Conservation (phyloP, 495 filamentous ascomycete species). For the Talaromyces ruber region DNA sequence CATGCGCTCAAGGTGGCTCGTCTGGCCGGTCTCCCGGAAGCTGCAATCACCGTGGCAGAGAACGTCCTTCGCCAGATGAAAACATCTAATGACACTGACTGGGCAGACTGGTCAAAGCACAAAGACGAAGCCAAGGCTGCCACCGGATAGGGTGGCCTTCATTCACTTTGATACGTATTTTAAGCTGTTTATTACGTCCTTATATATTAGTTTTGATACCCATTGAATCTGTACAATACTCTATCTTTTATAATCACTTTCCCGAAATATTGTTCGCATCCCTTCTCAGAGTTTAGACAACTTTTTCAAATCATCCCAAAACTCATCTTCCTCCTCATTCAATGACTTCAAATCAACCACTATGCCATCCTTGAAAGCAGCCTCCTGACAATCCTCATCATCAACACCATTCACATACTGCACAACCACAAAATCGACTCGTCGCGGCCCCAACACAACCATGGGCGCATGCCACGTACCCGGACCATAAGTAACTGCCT, state of each 20-base stretch:
- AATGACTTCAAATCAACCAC: conserved; percentile 24
- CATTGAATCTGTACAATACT: neutral
- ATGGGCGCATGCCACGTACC: conserved; percentile 98
- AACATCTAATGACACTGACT: neutral
- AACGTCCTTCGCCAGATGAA: conserved; percentile 16
- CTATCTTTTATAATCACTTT: neutral
- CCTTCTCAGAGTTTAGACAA: conserved; percentile 15
- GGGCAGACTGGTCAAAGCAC: neutral
- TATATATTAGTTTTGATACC: conserved; percentile 8
- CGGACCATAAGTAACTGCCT: conserved; percentile 84
- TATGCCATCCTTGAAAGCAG: conserved; percentile 40
- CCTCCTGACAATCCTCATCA: conserved; percentile 87
- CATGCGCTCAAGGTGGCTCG: conserved; percentile 91
- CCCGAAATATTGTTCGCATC: neutral
- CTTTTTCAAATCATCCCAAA: conserved; percentile 14
- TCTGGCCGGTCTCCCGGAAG: conserved; percentile 65
- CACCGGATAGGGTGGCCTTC: neutral
- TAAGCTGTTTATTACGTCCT: neutral
- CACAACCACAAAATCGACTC: conserved; percentile 77
- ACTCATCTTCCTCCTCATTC: conserved; percentile 23
- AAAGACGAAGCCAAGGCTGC: neutral
- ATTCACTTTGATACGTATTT: neutral
- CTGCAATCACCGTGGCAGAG: conserved; percentile 47
- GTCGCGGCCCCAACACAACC: conserved; percentile 66
- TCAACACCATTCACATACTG: conserved; percentile 81